A percentile compares a stretch with the other conserved stretches of the same genome.
Conservation (phyloP, 2,329 filamentous ascomycete species). For the Cryphonectria carpinicola region DNA sequence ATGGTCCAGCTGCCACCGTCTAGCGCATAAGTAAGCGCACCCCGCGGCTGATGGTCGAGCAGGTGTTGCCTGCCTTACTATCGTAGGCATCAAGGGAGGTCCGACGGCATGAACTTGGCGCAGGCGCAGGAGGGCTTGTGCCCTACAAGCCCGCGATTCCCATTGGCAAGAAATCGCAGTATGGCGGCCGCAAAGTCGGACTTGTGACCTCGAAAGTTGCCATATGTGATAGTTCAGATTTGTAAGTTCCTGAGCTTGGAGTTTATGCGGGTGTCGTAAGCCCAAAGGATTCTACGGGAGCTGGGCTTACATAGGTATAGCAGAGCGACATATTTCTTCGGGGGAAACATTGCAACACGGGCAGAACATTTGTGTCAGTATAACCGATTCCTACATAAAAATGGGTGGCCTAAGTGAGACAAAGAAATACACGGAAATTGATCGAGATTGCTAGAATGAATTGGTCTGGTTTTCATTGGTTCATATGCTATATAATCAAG, state of each 20-base stretch:
- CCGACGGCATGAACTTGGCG: neutral
- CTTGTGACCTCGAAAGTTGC: neutral
- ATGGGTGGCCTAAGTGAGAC: neutral
- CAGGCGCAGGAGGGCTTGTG: neutral
- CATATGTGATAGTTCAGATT: neutral
- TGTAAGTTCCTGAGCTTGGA: neutral
- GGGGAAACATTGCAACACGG: neutral
- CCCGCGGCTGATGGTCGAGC: constrained; percentile 14
- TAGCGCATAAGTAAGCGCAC: constrained; percentile 24
- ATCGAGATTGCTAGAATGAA: neutral
- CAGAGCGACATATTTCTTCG: neutral
- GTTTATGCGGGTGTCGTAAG: neutral
- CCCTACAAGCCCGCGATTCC: neutral
- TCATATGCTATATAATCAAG: neutral
- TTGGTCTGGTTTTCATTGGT: neutral
- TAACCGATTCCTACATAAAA: neutral
- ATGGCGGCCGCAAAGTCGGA: neutral
- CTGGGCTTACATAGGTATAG: neutral
- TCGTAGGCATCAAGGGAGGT: neutral
- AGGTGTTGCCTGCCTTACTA: no score
- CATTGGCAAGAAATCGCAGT: neutral
- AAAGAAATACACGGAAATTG: neutral
- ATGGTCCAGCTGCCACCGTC: neutral
- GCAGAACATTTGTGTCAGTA: neutral
- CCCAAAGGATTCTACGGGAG: neutral